phyloP scores from a whole-genome alignment of 441 rosid species.

The Gossypium gossypioides region DNA sequence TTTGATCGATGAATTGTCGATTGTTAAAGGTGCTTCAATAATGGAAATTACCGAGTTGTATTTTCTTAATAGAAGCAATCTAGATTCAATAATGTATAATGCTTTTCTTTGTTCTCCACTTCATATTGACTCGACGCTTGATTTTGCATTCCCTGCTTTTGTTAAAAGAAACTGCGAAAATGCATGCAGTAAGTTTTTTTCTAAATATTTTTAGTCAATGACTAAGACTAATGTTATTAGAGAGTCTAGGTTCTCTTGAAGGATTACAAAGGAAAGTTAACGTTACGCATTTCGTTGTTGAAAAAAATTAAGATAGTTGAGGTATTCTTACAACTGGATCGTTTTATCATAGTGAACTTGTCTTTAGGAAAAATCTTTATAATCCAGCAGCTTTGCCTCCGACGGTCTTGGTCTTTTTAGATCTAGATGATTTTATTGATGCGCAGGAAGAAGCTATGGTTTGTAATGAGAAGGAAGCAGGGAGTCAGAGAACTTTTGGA shows the following conservation, averaged over 20 bases:
- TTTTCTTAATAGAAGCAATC: not conserved
- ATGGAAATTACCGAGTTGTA: not conserved
- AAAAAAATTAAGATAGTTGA: not conserved
- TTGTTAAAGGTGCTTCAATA: not conserved
- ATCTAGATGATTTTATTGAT: constrained; percentile 8
- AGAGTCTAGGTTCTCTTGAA: not conserved
- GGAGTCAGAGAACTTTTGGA: constrained; percentile 6
- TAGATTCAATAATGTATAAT: not conserved
- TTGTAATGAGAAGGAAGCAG: constrained; percentile 18
- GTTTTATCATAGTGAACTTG: not conserved
- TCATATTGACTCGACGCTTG: not conserved
- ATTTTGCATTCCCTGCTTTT: not conserved
- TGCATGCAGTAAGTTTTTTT: not conserved
- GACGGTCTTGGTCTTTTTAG: not conserved
- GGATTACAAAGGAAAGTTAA: not conserved
- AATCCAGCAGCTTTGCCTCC: not conserved
- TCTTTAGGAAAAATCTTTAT: not conserved
- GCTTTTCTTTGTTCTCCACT: not conserved
- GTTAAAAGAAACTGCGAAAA: not conserved
- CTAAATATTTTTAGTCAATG: not conserved
- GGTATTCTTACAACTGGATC: not conserved
- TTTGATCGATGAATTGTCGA: not conserved
- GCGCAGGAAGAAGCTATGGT: constrained; percentile 22
- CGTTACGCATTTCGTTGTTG: not conserved
- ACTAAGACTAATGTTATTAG: not conserved